Conservation (phyloP, 2,329 filamentous ascomycete genomes). For the Ophiostoma himal-ulmi region DNA sequence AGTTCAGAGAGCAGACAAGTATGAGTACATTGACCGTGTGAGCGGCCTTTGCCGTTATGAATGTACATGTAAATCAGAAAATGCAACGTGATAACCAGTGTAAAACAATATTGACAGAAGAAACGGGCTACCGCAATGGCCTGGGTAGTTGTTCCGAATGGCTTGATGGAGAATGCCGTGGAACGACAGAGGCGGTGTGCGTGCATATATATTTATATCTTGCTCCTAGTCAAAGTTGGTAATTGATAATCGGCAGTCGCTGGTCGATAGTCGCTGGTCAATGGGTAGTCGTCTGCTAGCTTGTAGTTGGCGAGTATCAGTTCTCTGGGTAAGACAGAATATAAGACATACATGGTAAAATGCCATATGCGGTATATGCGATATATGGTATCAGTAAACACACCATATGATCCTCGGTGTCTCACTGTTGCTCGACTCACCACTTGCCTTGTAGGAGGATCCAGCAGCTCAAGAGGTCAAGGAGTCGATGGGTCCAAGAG, state of each 20-base stretch:
- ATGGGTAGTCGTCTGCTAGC: background rate
- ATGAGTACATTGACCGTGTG: background rate
- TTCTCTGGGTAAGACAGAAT: background rate
- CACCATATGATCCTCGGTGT: background rate
- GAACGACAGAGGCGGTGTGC: slow-evolving; percentile 1
- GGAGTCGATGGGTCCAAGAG: background rate
- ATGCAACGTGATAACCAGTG: background rate
- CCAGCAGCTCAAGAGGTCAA: background rate
- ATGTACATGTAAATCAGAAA: background rate
- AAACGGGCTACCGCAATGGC: background rate
- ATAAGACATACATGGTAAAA: background rate
- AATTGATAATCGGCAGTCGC: background rate
- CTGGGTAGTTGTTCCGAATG: background rate
- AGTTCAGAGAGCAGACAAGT: background rate
- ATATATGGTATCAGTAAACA: background rate
- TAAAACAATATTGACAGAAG: background rate
- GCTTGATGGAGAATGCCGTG: background rate
- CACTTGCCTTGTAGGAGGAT: background rate
- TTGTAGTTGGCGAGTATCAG: background rate
- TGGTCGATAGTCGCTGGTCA: background rate
- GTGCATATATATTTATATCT: slow-evolving; percentile 10
- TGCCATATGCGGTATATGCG: background rate
- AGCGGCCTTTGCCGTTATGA: background rate
- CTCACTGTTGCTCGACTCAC: background rate
- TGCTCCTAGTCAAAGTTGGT: background rate